Base-by-base conservation (phyloP, 352 stramenopile genomes). In the Phytophthora syringae region DNA sequence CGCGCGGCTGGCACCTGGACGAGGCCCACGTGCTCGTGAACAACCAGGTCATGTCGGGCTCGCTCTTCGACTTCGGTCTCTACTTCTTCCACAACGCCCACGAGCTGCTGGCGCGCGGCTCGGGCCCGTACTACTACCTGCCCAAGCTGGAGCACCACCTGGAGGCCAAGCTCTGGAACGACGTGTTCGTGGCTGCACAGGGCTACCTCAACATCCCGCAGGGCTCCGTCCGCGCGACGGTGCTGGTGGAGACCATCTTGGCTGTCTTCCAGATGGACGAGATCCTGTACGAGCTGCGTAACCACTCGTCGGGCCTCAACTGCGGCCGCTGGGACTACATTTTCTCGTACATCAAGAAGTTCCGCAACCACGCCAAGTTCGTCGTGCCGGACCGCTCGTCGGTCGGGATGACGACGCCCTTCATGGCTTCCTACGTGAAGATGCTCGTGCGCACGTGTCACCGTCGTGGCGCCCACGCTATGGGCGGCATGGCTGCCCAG, bases 261-360 rank as follows among this genome's bases (percentile, higher is more conserved):
- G 96, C 96, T 7, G 95, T 97, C 10, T 99, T 98, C 79, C 90
- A 99, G 76, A 99, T 99, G 94, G 95, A 99, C 58, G 97, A 99
- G 60, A 94, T 95, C 53, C 78, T 98, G 43, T 99, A 98, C 72
- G 95, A 98, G 74, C 80, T 99, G 47, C 89, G 92, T 32, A 84
- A 98, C 57, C 96, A 99, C 83, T 98, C 91, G 39, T 84, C 95
- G 25, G 97, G 96, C n/a, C 81, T 99, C 39, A 99, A 99, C 79
- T 98, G 95, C 65, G 97, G 97, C 25, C 91, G 96, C 52, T 99
- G 95, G 95, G 96, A 99, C 80, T 99, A 99, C 72, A 95, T 98
- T 42, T 99, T 99, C 74, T 98, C 90, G 30, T 98, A 97, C 79
- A 98, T 99, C 69, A 99, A 99, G 78, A 96, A 97, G 77, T 88